These are phyloP conservation scores for Paulownia fortunei DNA, from an alignment of 257 asterid genomes.

Conservation along the genomic window DNA sequence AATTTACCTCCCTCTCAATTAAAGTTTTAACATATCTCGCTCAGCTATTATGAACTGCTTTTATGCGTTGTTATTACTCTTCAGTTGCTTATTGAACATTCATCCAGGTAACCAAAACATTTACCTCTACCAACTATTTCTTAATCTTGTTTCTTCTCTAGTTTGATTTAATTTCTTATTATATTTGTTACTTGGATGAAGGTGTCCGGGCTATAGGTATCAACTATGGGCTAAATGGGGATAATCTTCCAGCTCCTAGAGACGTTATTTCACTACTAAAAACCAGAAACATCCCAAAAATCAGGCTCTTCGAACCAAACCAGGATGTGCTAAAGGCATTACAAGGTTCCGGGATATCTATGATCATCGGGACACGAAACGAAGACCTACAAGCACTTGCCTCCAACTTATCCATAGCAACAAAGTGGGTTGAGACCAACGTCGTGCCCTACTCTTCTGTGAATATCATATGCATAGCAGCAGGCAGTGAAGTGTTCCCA, in stretches of 20 bases:
- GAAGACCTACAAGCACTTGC: conserved; percentile 40
- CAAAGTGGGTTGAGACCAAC: conserved; percentile 36
- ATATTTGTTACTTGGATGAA: neutral
- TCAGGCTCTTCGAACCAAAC: neutral
- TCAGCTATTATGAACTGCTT: no score
- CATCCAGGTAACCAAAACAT: neutral
- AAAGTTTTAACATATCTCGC: no score
- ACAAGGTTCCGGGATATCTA: conserved; percentile 29
- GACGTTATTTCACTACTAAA: conserved; percentile 33
- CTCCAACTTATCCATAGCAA: conserved; percentile 28
- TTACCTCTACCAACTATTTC: no score
- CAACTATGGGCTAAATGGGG: conserved; percentile 45
- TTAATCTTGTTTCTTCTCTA: neutral
- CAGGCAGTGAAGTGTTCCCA: conserved; percentile 51
- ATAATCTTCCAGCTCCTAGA: conserved; percentile 41
- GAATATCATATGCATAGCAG: conserved; percentile 27
- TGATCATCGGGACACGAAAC: conserved; percentile 35
- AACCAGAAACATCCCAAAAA: conserved; percentile 27
- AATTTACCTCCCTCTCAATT: no score
- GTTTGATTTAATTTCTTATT: neutral
- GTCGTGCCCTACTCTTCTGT: conserved; percentile 27
- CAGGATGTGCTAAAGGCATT: conserved; percentile 31
- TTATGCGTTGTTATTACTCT: neutral
- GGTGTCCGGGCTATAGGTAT: conserved; percentile 43
- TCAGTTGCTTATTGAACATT: neutral